phyloP scores from a whole-genome alignment of 1,284 basidiomycete species.

The Cystobasidium pallidum region DNA sequence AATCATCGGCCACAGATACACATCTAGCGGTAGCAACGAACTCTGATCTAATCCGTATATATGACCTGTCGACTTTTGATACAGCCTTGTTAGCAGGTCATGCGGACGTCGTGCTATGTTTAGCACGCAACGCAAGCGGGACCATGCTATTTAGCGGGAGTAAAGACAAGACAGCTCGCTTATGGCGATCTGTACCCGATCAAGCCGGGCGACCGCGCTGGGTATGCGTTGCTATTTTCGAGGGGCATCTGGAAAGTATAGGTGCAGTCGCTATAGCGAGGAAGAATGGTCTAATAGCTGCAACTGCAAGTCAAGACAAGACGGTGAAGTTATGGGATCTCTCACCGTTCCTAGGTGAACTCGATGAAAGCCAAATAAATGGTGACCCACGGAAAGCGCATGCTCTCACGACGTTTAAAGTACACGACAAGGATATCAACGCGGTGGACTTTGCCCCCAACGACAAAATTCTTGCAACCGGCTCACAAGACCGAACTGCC shows the following conservation, averaged over 20 bases:
- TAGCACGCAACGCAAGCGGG: slow-evolving; percentile 72
- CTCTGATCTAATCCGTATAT: slow-evolving; percentile 86
- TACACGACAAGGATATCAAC: slow-evolving; percentile 99
- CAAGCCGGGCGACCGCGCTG: slow-evolving; percentile 61
- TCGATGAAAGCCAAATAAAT: slow-evolving; percentile 48
- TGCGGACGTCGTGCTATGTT: slow-evolving; percentile 83
- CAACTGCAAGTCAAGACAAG: slow-evolving; percentile 93
- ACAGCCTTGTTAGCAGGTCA: slow-evolving; percentile 84
- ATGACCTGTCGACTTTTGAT: slow-evolving; percentile 68
- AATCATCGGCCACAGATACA: slow-evolving; percentile 60
- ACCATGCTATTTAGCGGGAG: slow-evolving; percentile 82
- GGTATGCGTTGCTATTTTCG: slow-evolving; percentile 80
- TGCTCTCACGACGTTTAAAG: slow-evolving; percentile 84
- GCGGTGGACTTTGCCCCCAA: slow-evolving; percentile 91
- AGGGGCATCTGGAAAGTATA: slow-evolving; percentile 92
- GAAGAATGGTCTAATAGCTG: slow-evolving; percentile 68
- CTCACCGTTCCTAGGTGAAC: slow-evolving; percentile 57
- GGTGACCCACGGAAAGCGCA: slow-evolving; percentile 63
- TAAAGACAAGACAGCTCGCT: slow-evolving; percentile 84
- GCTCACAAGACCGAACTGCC: slow-evolving; percentile 92
- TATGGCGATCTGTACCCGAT: slow-evolving; percentile 68
- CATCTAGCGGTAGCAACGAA: slow-evolving; percentile 94
- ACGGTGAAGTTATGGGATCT: slow-evolving; percentile 99
- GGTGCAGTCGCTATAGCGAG: slow-evolving; percentile 84
- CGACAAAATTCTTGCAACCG: slow-evolving; percentile 84